A percentile compares a stretch with the other conserved stretches of the same genome.
These are phyloP conservation scores for Penicillium alfredii DNA, from an alignment of 495 filamentous ascomycete genomes.

Conservation along the genomic window DNA sequence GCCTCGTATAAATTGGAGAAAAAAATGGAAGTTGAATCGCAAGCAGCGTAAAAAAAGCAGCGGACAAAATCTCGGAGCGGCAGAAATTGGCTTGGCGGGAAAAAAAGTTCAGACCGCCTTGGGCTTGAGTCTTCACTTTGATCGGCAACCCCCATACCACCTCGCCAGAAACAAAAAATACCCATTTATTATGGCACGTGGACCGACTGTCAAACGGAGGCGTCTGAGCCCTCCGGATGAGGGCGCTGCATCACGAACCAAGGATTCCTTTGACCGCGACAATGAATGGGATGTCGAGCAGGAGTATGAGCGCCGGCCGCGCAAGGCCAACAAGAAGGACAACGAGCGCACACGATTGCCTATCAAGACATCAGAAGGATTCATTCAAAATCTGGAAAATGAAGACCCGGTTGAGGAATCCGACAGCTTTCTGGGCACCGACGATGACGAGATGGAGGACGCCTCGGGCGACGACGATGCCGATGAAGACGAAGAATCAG, in stretches of 20 bases:
- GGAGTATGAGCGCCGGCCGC: slow-evolving; percentile 73
- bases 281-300: slow-evolving; percentile 83
- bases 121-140: no score
- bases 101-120: no score
- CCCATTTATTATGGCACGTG: slow-evolving; percentile 39
- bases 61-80: no score
- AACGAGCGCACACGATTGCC: slow-evolving; percentile 71
- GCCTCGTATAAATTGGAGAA: no score
- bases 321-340: slow-evolving; percentile 65
- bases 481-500: slow-evolving; percentile 49
- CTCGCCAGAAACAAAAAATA: slow-evolving; percentile 7
- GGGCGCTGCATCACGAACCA: slow-evolving; percentile 30
- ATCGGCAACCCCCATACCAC: slow-evolving; percentile 12
- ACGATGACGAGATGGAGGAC: slow-evolving; percentile 39
- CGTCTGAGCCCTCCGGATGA: slow-evolving; percentile 48
- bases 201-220: slow-evolving; percentile 47
- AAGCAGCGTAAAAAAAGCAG: no score
- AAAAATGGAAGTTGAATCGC: no score
- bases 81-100: no score
- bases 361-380: slow-evolving; percentile 72
- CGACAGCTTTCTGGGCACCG: slow-evolving; percentile 48
- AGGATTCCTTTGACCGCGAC: slow-evolving; percentile 37
- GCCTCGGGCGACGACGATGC: slow-evolving; percentile 32
- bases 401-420: slow-evolving; percentile 42
- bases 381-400: slow-evolving; percentile 53